Evolutionary conservation across 176 grass and related monocot genomes (phyloP), one percentile per base, ranked within the genome.

Genomic region (Dendrocalamus sinicus): DNA sequence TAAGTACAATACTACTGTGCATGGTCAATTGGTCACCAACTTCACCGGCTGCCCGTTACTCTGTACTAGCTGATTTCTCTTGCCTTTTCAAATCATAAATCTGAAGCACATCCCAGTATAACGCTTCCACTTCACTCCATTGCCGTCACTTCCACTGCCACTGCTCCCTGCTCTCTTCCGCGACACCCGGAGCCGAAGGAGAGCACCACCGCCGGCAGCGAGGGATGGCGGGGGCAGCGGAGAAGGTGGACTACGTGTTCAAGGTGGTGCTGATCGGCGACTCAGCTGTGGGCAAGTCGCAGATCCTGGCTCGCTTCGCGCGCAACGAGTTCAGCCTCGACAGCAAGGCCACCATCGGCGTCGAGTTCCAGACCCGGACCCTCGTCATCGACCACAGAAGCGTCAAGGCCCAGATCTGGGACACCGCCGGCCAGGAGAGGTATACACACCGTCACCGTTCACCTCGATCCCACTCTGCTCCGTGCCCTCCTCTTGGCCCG

Each of bases 361-460:
- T 94, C 43, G 95, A 97, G 89, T 97, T 94, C 92, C 89, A 88
- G 81, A 84, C 89, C 6, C 82, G 90, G 54, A 91, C 90, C 35
- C 90, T 91, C 76, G 86, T 77, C 81, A 91, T 91, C 86, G 82
- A 91, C 81, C 64, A 78, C 24, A 72, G 87, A n/a, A 88, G 61
- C 61, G 84, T 97, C 90, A 97, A 93, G 90, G 92, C 95, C 83
- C 95, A 97, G 92, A 97, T 97, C 84, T 97, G 95, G 95, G 95
- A 97, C 89, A 97, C 95, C 64, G 95, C 95, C 8, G 95, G 95
- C 0, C 95, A 97, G 86, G 95, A 97, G 84, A 63, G 61, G 61
- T 63, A 63, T 2, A 12, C 24, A 28, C 61, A 8, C 41, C 24
- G 2, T 28, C 61, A 8, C 41, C 24, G 2, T 28, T 63, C 61